Evolutionary conservation across 75 land plant genomes (phyloP).

Genomic region (Pinus albicaulis): DNA sequence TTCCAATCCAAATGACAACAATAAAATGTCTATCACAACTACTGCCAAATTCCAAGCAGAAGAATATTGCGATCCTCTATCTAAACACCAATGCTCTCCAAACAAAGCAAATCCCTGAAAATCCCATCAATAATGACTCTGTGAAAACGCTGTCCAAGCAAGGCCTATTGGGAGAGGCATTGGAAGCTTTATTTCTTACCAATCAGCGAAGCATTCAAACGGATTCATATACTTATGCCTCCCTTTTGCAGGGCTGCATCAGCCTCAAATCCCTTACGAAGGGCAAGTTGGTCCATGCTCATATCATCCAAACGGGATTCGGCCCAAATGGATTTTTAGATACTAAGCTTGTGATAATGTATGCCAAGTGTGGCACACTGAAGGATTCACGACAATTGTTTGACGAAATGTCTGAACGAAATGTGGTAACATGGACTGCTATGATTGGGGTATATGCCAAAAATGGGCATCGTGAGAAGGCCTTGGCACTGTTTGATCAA

Average conservation of each 20-base stretch:
- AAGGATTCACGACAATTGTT: constrained; percentile 33
- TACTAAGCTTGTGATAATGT: constrained; percentile 1
- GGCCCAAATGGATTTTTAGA: neutral
- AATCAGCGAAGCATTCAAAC: constrained; percentile 1
- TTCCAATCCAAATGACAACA: too few relatives aligned
- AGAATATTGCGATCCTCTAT: too few relatives aligned
- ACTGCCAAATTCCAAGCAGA: too few relatives aligned
- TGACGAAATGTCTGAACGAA: constrained; percentile 37
- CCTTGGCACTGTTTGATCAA: constrained; percentile 26
- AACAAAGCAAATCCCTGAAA: too few relatives aligned
- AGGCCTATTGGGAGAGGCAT: neutral
- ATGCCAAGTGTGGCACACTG: constrained; percentile 10
- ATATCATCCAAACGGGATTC: constrained; percentile 9
- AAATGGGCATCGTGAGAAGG: constrained; percentile 23
- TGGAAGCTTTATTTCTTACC: neutral
- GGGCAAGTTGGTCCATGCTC: neutral
- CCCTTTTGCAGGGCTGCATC: neutral
- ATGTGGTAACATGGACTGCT: constrained; percentile 54
- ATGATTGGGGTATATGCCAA: constrained; percentile 29
- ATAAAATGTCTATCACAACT: too few relatives aligned
- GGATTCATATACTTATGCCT: neutral
- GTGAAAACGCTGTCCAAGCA: constrained; percentile 1
- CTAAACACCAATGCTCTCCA: too few relatives aligned
- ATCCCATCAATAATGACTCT: neutral
- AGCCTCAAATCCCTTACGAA: neutral